Base-by-base conservation (phyloP, 805 yeast species). In the Nakazawaea pomicola region DNA sequence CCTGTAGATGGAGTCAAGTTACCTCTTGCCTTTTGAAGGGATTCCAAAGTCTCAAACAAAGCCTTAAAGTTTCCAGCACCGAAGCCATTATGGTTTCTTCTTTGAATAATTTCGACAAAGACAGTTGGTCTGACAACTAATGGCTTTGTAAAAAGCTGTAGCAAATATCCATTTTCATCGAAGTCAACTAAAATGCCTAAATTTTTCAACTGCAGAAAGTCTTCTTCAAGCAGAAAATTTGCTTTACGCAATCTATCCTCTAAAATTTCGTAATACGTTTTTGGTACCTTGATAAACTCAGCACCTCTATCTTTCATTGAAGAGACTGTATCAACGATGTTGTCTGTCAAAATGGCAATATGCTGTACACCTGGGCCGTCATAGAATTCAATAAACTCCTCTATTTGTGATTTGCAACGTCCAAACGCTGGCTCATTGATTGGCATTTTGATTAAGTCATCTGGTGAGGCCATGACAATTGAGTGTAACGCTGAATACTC, bases 21-120 rank as follows among this genome's bases (percentile, higher is more conserved):
- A 1, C 95, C 95, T 38, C 95, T 72, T 38, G 60, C 53, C 43
- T 57, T 67, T 56, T 87, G 95, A 49, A 85, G 90, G n/a, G 70
- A 69, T 57, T 87, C 96, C 43, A 87, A 78, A 6, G 83, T 76
- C 54, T 86, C 90, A 54, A 84, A 87, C 29, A 88, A 63, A 0
- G 93, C 84, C 56, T 78, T 83, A 64, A 87, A 87, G 46, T 89
- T 87, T 2, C 95, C 95, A 37, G 88, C 88, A 1, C 95, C 96
- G 60, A 87, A 87, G 0, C 96, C 96, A 46, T 80, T 72, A 56
- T 84, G 90, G 52, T 84, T 82, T 50, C 72, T 68, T 46, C 95
- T 71, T 60, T 87, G 93, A 47, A 87, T 87, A 18, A 87, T 72
- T 57, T 87, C 95, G 48, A 87, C 65, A 55, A 87, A 87, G 33